Conservation (phyloP, 129 eudicot genomes). For the Heracleum sosnowskyi region DNA sequence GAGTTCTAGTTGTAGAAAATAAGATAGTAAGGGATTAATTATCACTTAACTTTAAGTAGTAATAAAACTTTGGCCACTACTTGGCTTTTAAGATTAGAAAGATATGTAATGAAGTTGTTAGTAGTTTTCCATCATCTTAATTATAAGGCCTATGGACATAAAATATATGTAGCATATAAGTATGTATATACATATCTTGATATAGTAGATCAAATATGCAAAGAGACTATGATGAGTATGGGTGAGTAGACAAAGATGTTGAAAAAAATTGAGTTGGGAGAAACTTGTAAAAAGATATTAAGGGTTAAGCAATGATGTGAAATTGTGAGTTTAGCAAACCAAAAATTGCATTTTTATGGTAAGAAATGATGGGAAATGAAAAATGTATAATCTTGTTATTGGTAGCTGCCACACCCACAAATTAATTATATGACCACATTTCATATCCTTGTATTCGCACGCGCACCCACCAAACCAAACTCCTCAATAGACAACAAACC, state of each 20-base stretch:
- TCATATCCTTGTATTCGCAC: slow-evolving; percentile 18
- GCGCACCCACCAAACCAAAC: slow-evolving; percentile 37
- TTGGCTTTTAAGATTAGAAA: neutral
- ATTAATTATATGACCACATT: slow-evolving; percentile 19
- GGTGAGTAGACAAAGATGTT: slow-evolving; percentile 7
- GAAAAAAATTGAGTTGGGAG: neutral
- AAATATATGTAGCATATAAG: neutral
- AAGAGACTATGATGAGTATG: neutral
- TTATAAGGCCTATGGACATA: neutral
- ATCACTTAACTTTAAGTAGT: slow-evolving; percentile 17
- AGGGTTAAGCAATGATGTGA: slow-evolving; percentile 15
- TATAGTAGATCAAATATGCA: too few species aligned
- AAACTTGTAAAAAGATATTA: neutral
- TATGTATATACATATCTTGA: too few species aligned
- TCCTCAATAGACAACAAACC: neutral
- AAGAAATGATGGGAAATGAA: slow-evolving; percentile 12
- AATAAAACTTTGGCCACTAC: neutral
- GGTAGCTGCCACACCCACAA: slow-evolving; percentile 24
- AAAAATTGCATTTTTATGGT: slow-evolving; percentile 10
- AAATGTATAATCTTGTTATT: slow-evolving; percentile 23
- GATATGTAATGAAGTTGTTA: slow-evolving; percentile 1
- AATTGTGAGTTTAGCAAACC: slow-evolving; percentile 12
- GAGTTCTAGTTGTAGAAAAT: slow-evolving; percentile 22
- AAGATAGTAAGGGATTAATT: neutral
- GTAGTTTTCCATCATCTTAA: neutral